These are phyloP conservation scores for Colletotrichum sidae DNA, from an alignment of 2,329 filamentous ascomycete genomes.

Conservation along the genomic window DNA sequence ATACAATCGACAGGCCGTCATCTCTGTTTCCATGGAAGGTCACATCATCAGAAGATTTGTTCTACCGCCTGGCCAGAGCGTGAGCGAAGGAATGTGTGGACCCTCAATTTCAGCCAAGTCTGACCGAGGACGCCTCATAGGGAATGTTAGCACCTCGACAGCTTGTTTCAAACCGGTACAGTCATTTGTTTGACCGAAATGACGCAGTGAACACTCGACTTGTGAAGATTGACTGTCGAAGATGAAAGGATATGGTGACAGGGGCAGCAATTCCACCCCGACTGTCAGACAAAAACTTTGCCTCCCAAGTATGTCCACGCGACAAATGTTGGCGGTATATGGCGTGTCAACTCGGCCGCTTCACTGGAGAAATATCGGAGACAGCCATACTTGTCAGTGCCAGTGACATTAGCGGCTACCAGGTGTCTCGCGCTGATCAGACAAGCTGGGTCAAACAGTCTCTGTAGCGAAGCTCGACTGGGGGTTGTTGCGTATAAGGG, in stretches of 20 bases:
- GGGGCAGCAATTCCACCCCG: no score
- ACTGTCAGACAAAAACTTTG: background rate
- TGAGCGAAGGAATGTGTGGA: constrained; percentile 14
- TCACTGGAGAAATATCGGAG: background rate
- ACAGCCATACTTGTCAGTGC: background rate
- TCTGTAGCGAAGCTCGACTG: background rate
- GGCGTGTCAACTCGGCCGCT: background rate
- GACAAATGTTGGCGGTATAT: no score
- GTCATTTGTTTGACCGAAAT: constrained; percentile 1
- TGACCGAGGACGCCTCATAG: constrained; percentile 11
- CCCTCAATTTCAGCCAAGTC: constrained; percentile 19
- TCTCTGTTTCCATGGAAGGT: no score
- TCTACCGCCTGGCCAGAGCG: background rate
- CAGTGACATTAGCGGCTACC: constrained; percentile 1
- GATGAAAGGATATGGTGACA: no score
- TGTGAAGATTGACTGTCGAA: background rate
- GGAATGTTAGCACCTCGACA: background rate
- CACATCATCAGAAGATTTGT: no score
- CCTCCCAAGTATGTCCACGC: background rate
- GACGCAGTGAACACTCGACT: background rate
- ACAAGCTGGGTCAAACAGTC: constrained; percentile 12
- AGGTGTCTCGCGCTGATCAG: constrained; percentile 14
- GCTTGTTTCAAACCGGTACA: constrained; percentile 13
- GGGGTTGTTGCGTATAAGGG: background rate
- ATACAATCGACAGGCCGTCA: no score